Conservation (phyloP, 129 eudicot species). For the Saposhnikovia divaricata region DNA sequence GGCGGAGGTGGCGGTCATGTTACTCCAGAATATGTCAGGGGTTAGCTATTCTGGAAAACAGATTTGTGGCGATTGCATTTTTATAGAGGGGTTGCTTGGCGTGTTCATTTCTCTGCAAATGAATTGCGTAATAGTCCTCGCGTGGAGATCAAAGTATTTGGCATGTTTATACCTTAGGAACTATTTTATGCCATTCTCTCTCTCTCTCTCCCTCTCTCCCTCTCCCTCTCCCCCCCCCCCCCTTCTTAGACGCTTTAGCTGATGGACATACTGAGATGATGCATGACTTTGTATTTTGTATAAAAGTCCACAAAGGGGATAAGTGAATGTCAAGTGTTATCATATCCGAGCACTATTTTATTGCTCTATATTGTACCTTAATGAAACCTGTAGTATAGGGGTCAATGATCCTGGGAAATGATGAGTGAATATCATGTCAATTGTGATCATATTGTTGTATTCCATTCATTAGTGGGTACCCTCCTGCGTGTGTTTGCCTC, state of each 20-base stretch:
- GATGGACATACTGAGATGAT: neutral
- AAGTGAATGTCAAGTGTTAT: slow-evolving; percentile 5
- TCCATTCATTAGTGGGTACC: neutral
- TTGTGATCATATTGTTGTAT: neutral
- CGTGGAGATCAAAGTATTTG: neutral
- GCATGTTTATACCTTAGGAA: slow-evolving; percentile 14
- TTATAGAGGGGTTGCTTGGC: neutral
- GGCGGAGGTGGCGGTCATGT: slow-evolving; percentile 56
- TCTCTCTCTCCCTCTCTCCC: neutral
- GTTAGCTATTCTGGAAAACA: slow-evolving; percentile 17
- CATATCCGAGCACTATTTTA: neutral
- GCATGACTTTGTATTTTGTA: slow-evolving; percentile 9
- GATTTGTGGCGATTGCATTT: neutral
- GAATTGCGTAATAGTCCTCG: neutral
- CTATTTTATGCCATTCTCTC: neutral
- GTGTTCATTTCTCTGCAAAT: neutral
- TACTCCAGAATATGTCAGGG: slow-evolving; percentile 65
- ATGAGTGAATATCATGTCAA: neutral
- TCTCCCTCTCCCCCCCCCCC: neutral
- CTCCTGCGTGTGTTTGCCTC: neutral
- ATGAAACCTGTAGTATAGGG: slow-evolving; percentile 1
- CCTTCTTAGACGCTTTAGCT: neutral
- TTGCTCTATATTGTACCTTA: neutral
- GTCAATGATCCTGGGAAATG: neutral
- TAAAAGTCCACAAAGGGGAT: neutral